Evolutionary conservation across 345 rosid genomes (phyloP).

Genomic region (Trapa incisa): DNA sequence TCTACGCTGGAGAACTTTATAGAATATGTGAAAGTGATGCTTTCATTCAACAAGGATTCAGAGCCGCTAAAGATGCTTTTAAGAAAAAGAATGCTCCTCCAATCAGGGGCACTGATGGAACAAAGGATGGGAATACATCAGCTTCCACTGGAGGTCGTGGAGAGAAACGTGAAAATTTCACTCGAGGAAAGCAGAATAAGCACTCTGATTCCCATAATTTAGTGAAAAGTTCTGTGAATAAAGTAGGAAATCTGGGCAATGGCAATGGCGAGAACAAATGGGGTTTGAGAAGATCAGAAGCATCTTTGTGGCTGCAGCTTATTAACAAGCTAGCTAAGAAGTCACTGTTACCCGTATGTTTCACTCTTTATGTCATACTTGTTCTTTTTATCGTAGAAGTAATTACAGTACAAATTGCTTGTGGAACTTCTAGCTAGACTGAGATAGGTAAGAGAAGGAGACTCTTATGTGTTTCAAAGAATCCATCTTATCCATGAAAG

Average conservation of each 20-base stretch:
- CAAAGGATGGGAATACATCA: slow-evolving; percentile 37
- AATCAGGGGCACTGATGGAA: slow-evolving; percentile 29
- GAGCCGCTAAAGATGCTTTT: slow-evolving; percentile 60
- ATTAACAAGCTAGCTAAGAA: slow-evolving; percentile 74
- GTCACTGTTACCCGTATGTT: slow-evolving; percentile 75
- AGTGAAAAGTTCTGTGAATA: slow-evolving; percentile 29
- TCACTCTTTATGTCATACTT: slow-evolving; percentile 6
- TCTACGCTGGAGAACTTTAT: slow-evolving; percentile 79
- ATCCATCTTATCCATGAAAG: background rate
- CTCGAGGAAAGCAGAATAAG: slow-evolving; percentile 59
- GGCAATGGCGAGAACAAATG: slow-evolving; percentile 54
- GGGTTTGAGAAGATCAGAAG: slow-evolving; percentile 64
- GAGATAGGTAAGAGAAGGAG: background rate
- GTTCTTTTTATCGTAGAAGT: background rate
- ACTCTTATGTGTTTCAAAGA: background rate
- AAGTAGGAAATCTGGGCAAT: slow-evolving; percentile 30
- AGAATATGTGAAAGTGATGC: slow-evolving; percentile 65
- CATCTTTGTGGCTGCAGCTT: slow-evolving; percentile 69
- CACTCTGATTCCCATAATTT: slow-evolving; percentile 46
- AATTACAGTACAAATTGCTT: background rate
- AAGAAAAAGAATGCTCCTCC: slow-evolving; percentile 59
- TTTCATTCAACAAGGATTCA: slow-evolving; percentile 54
- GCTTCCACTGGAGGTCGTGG: slow-evolving; percentile 43
- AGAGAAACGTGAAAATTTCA: slow-evolving; percentile 53
- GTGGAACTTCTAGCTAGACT: background rate